Percentiles rank a stretch among this genome's conserved stretches.
Conservation (phyloP, 1,139 yeast genomes). For the Nakaseomyces delphensis region DNA sequence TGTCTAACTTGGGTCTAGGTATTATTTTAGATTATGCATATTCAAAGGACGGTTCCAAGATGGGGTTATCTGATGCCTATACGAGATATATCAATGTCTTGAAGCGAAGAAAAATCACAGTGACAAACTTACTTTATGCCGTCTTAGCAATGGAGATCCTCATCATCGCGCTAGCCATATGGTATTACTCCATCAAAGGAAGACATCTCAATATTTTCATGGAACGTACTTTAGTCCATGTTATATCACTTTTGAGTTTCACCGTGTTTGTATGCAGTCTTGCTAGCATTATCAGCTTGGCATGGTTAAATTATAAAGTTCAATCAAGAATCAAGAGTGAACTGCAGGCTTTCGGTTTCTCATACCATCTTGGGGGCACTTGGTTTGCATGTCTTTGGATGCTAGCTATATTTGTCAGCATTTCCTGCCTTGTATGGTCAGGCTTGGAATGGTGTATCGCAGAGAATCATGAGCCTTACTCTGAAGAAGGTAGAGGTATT, state of each 20-base stretch:
- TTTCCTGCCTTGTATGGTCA: slow-evolving; percentile 26
- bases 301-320: slow-evolving; percentile 16
- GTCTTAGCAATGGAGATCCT: slow-evolving; percentile 14
- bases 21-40: slow-evolving; percentile 29
- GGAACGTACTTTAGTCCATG: slow-evolving; percentile 21
- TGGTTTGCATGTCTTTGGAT: slow-evolving; percentile 25
- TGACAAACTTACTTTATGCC: slow-evolving; percentile 17
- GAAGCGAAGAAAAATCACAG: slow-evolving; percentile 13
- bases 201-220: slow-evolving; percentile 16
- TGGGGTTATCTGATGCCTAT: slow-evolving; percentile 10
- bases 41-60: slow-evolving; percentile 8
- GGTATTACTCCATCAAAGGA: slow-evolving; percentile 27
- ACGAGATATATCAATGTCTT: slow-evolving; percentile 12
- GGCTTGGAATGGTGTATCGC: slow-evolving; percentile 31
- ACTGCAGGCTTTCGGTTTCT: slow-evolving; percentile 23
- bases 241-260: slow-evolving; percentile 21
- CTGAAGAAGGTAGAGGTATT: slow-evolving; percentile 12
- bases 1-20: slow-evolving; percentile 21
- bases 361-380: slow-evolving; percentile 20
- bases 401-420: slow-evolving; percentile 16
- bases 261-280: slow-evolving; percentile 19
- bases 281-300: slow-evolving; percentile 15
- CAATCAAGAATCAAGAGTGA: slow-evolving; percentile 20
- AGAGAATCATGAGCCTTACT: slow-evolving; percentile 12
- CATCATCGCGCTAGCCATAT: slow-evolving; percentile 14